Evolutionary conservation across 176 grass and related monocot genomes (phyloP).

Genomic region (Sorghum bicolor): Sorghum_bicolor_NCBIv3 NC_012876.2:2901501-2902000

Average conservation of each 20-base stretch:
- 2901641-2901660: slow-evolving; percentile 38
- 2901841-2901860: slow-evolving; percentile 21
- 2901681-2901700: not conserved
- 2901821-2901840: slow-evolving; percentile 60
- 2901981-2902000: slow-evolving; percentile 59
- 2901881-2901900: not conserved
- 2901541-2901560: not conserved
- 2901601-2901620: slow-evolving; percentile 53
- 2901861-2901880: slow-evolving; percentile 42
- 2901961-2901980: slow-evolving; percentile 64
- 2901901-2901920: slow-evolving; percentile 37
- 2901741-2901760: slow-evolving; percentile 12
- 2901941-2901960: slow-evolving; percentile 11
- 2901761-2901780: slow-evolving; percentile 42
- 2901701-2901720: slow-evolving; percentile 28
- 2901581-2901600: slow-evolving; percentile 18
- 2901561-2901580: slow-evolving; percentile 62
- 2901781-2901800: not conserved
- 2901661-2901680: not conserved
- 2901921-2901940: slow-evolving; percentile 89
- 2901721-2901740: not conserved
- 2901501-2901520: not conserved
- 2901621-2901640: not conserved
- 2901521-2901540: slow-evolving; percentile 27
- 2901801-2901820: slow-evolving; percentile 26